Conservation (phyloP, 164 flowering plant genomes). For the Brasenia schreberi region DNA sequence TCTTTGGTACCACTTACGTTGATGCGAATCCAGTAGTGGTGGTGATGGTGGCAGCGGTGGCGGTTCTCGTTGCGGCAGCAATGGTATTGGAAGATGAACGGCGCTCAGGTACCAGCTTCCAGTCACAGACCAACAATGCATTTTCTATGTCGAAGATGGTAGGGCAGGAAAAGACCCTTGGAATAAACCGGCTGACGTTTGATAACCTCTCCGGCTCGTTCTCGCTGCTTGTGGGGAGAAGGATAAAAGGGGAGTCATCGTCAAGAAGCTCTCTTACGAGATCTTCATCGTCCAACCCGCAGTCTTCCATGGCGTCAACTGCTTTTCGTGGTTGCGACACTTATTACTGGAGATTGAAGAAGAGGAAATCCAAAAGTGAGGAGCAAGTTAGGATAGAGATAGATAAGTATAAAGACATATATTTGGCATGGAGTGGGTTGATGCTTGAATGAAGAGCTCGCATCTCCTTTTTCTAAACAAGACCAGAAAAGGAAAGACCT, state of each 20-base stretch:
- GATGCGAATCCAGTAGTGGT: not conserved
- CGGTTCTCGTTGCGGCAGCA: not conserved
- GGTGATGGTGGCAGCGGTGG: not conserved
- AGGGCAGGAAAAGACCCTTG: constrained; percentile 39
- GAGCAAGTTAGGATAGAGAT: constrained; percentile 2
- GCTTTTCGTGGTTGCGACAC: too few species aligned
- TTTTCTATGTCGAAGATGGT: constrained; percentile 39
- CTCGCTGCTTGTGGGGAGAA: constrained; percentile 12
- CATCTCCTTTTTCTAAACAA: not conserved
- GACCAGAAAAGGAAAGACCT: not conserved
- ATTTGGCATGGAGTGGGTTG: too few species aligned
- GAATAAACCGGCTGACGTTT: constrained; percentile 7
- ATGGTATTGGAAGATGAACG: not conserved
- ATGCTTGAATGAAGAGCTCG: constrained; percentile 1
- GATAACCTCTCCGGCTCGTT: constrained; percentile 5
- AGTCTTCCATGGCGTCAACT: not conserved
- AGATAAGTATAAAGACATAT: constrained; percentile 2
- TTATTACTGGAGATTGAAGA: not conserved
- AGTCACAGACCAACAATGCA: constrained; percentile 20
- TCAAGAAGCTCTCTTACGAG: constrained; percentile 50
- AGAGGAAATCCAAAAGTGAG: constrained; percentile 4
- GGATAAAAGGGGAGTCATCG: constrained; percentile 35
- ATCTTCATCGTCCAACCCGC: constrained; percentile 14
- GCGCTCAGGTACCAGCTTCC: not conserved
- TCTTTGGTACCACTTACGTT: not conserved